Evolutionary conservation across 371 early-diverging fungal genomes (phyloP), one percentile per base, ranked within the genome.

Genomic region (Mortierella sp.): DNA sequence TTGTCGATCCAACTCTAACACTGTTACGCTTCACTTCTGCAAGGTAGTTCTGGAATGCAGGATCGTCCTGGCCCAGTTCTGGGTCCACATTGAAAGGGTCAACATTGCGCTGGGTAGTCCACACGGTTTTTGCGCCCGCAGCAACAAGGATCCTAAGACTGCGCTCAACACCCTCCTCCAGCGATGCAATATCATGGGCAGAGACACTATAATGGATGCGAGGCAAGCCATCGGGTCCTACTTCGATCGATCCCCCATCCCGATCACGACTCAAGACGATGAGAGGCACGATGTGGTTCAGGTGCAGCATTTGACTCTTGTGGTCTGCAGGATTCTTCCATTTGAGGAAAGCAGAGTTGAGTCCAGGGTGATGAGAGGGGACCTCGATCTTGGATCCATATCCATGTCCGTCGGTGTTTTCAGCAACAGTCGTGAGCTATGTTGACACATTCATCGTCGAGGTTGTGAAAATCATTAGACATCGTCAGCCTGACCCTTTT

Each of bases 331-430:
- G 80, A 4, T 78, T 79, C n/a, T 81, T 71, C 89, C 90, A 92
- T n/a, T 86, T 89, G 12, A 82, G 3, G 13, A 81, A 65, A 1
- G 80, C 47, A 19, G 85, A 59, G 56, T 69, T 81, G 49, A 82
- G 61, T 34, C 80, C 82, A 1, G 91, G 88, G 64, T 86, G 91
- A 52, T 84, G 56, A 30, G 83, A 80, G n/a, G 89, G 87, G 7
- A 89, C 85, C 61, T 93, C 92, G 31, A 93, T 72, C 64, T 86
- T 88, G 63, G 85, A 85, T 38, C 94, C 93, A 60, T 92, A 91
- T 24, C 87, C 84, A 28, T 83, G 63, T 12, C 84, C 81, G 43
- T 87, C 88, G 0, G 82, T 58, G 48, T 85, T 84, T 69, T 88
- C 86, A 3, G 81, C 81, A 19, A 85, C 82, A n/a, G 81, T 82